Evolutionary conservation across 495 filamentous ascomycete genomes (phyloP), one percentile per base, ranked within the genome.

Genomic region (Aspergillus coremiiformis): DNA sequence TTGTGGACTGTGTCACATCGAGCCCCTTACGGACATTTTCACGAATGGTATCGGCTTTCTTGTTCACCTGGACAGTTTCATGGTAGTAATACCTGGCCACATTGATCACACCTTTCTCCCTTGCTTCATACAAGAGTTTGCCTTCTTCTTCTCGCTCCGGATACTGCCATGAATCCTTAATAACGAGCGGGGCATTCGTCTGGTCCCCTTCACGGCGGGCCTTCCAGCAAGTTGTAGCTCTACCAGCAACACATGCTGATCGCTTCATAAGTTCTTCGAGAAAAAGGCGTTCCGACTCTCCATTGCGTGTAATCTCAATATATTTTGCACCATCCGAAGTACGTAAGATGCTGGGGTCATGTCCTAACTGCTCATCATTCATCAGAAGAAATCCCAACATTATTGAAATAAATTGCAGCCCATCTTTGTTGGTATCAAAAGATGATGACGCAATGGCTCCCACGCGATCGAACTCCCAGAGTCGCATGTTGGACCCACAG

Each of bases 151-250:
- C 64, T 9, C 72, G 67, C 53, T 77, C 66, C 12, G 50, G 52
- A 49, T 71, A 72, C 49, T 78, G 73, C 73, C 66, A 78, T 9
- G 67, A 77, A 53, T 78, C 77, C 61, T 78, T 78, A 42, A 77
- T 64, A 8, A 76, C 64, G 42, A 79, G 61, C 15, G 61, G 59
- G 26, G 15, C 63, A 49, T 52, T 37, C 52, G 55, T 62, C 21
- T 60, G 10, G 46, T 76, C 47, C 33, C 53, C 63, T 54, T 75
- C 60, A 26, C 14, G 32, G 15, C 76, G 49, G 21, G 67, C 75
- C 58, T 66, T 73, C 71, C 65, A 78, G 49, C 69, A 77, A 37
- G 67, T 76, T 35, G 72, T 76, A 5, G 68, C 74, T 50, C 71
- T 63, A 47, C 76, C 69, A 42, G 66, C 66, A 5, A 77, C 58